phyloP scores from a whole-genome alignment of 1,284 basidiomycete genomes.

The Ganoderma lucidum region DNA sequence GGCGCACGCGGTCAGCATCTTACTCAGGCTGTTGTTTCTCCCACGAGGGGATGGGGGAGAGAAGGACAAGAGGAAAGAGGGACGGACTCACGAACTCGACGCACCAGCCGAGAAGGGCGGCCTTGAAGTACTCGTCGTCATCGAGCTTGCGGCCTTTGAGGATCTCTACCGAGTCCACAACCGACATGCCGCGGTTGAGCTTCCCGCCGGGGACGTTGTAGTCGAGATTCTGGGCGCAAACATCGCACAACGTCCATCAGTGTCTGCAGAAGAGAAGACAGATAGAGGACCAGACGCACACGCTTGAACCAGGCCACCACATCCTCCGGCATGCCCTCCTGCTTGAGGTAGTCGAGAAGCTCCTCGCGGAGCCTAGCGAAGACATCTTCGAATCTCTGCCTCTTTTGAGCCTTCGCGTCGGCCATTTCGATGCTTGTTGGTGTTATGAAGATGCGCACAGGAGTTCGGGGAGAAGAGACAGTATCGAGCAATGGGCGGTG shows the following conservation, averaged over 20 bases:
- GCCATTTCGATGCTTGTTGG: constrained; percentile 21
- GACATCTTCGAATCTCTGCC: constrained; percentile 60
- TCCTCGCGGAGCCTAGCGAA: constrained; percentile 63
- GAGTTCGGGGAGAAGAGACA: background rate
- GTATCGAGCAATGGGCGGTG: background rate
- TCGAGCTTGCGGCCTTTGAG: constrained; percentile 73
- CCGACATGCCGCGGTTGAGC: constrained; percentile 95
- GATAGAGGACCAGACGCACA: constrained; percentile 50
- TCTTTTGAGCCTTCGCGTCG: constrained; percentile 50
- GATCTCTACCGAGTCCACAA: constrained; percentile 94
- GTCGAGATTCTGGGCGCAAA: constrained; percentile 78
- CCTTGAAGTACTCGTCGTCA: constrained; percentile 89
- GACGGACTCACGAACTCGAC: constrained; percentile 83
- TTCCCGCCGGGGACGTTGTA: constrained; percentile 98
- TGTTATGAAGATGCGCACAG: background rate
- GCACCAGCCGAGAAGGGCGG: constrained; percentile 95
- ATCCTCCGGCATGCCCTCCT: constrained; percentile 81
- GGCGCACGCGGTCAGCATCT: background rate
- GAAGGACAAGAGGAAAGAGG: too few species aligned
- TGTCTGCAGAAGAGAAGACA: background rate
- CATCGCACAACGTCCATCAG: background rate
- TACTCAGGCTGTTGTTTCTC: background rate
- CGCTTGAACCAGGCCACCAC: constrained; percentile 84
- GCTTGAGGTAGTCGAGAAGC: constrained; percentile 69
- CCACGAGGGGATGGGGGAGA: too few species aligned